Conservation (phyloP, 202 grass and related monocot species). For the Dendrocalamus latiflorus region DNA sequence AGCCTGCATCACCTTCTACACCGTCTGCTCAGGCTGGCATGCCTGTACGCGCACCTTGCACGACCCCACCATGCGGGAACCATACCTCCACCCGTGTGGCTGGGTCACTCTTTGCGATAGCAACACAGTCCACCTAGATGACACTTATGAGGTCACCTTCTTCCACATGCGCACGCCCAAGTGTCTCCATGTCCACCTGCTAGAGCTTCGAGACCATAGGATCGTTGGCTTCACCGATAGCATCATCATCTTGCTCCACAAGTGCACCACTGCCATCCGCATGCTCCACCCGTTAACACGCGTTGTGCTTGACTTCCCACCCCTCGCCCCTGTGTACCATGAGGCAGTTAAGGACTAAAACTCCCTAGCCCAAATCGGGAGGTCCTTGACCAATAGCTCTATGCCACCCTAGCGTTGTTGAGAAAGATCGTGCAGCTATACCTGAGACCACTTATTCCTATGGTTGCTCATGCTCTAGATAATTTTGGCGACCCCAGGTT, state of each 20-base stretch:
- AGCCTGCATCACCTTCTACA: too few relatives aligned
- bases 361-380: too few relatives aligned
- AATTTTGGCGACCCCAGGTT: too few relatives aligned
- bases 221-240: not conserved
- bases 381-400: too few relatives aligned
- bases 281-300: conserved; percentile 17
- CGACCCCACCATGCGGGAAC: too few relatives aligned
- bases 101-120: conserved; percentile 1
- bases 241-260: conserved; percentile 6
- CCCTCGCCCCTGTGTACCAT: not conserved
- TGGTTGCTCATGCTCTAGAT: too few relatives aligned
- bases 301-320: not conserved
- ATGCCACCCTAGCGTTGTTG: too few relatives aligned
- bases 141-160: not conserved
- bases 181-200: not conserved
- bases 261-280: not conserved
- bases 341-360: too few relatives aligned
- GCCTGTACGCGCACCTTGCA: too few relatives aligned
- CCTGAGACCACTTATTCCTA: too few relatives aligned
- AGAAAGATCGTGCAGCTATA: too few relatives aligned
- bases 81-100: not conserved
- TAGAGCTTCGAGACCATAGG: not conserved
- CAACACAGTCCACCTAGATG: not conserved
- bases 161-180: not conserved
- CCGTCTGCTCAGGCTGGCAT: too few relatives aligned